Conservation (phyloP, 441 rosid genomes). For the Aleurites moluccanus region DNA sequence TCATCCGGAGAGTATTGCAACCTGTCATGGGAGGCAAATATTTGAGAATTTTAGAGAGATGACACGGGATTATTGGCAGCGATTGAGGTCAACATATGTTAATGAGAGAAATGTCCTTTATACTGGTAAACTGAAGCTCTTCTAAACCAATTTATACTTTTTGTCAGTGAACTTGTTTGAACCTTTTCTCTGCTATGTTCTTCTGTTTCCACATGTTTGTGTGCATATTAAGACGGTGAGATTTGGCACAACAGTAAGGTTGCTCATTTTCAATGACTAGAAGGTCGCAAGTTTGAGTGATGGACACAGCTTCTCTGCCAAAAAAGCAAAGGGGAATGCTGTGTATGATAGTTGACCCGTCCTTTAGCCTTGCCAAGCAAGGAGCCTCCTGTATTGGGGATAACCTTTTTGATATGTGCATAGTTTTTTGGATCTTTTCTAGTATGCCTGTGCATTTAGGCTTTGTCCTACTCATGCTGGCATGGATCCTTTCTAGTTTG, state of each 20-base stretch:
- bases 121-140: conserved; percentile 49
- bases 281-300: not conserved
- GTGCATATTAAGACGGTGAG: not conserved
- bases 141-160: conserved; percentile 15
- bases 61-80: conserved; percentile 74
- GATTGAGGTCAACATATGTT: conserved; percentile 38
- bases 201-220: not conserved
- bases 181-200: conserved; percentile 1
- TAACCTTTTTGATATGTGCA: not conserved
- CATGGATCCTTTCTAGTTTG: not conserved
- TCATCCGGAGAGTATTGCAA: conserved; percentile 98
- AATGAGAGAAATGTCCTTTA: conserved; percentile 36
- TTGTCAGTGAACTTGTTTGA: conserved; percentile 13
- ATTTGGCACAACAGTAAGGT: not conserved
- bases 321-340: not conserved
- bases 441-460: not conserved
- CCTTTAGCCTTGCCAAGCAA: not conserved
- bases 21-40: conserved; percentile 71
- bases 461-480: too few species aligned
- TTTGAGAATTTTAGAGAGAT: conserved; percentile 79
- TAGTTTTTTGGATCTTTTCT: not conserved
- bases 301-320: not conserved
- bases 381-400: not conserved
- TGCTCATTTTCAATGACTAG: not conserved
- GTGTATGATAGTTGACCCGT: not conserved